Base-by-base conservation (phyloP, 2,329 filamentous ascomycete species). In the Colletotrichum sp. region DNA sequence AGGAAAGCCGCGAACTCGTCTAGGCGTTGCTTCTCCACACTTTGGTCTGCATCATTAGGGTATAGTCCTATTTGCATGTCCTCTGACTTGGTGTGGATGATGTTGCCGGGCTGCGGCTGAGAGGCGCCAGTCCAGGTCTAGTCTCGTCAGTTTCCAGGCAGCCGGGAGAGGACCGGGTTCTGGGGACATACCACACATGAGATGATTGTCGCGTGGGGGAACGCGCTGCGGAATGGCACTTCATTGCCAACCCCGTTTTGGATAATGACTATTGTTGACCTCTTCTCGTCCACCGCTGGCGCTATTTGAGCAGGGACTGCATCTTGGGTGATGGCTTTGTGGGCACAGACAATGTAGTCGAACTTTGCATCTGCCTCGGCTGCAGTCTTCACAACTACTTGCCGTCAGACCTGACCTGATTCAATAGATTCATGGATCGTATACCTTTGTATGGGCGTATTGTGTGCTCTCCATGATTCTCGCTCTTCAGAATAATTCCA, bases 211-310 rank as follows among this genome's bases (percentile, higher is more conserved):
- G 88, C 89, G 1, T 80, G 70, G 0, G 90, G 90, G 77, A 90
- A 93, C 0, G 82, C 81, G 1, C 80, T 77, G 0, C 82, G 78
- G 67, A 91, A 92, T 18, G 90, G 87, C 12, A 89, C 85, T 79
- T 93, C 91, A 75, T 92, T 92, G 1, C 86, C 87, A 48, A 93
- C 88, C 1, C 91, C 91, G 78, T 93, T 93, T 76, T 93, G 91
- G 18, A 92, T 87, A 1, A 93, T 87, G 9, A 91, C 89, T 55
- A 93, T 89, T 0, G 88, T 86, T 0, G 90, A 92, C 70, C 64
- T 83, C 24, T 69, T 66, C 15, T 79, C 79, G 8, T 86, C 84
- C 2, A 90, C 81, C 76, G 81, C 78, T 77, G 84, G 79, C 15
- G 77, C 77, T 43, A 86, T 79, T 52, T 80, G 74, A 6, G 81